Evolutionary conservation across 306 rosid species (phyloP).

Genomic region (apple (Malus domestica)): DNA sequence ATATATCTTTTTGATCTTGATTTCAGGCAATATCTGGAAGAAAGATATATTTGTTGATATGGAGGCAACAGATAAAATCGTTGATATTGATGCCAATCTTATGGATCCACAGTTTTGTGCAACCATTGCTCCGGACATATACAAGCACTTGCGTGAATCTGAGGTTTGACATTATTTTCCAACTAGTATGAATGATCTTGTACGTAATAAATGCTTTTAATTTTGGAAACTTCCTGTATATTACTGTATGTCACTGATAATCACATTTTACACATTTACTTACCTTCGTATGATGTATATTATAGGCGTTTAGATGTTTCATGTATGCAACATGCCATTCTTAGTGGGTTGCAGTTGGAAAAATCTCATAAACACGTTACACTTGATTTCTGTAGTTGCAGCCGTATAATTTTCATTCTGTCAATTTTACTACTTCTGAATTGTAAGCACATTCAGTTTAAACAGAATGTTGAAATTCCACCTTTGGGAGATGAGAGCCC

Average conservation of each 20-base stretch:
- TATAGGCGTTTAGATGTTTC: neutral
- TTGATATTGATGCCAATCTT: constrained; percentile 33
- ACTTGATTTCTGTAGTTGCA: neutral
- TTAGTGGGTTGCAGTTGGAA: neutral
- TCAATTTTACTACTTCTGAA: neutral
- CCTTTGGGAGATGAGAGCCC: neutral
- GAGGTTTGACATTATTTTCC: constrained; percentile 34
- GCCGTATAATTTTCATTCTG: neutral
- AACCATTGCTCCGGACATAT: constrained; percentile 39
- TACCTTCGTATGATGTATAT: neutral
- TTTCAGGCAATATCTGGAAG: constrained; percentile 26
- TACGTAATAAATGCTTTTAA: neutral
- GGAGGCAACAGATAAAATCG: constrained; percentile 21
- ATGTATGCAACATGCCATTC: neutral
- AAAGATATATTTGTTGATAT: constrained; percentile 9
- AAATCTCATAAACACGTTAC: neutral
- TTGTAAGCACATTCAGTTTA: neutral
- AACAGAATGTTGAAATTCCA: neutral
- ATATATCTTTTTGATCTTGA: constrained; percentile 10
- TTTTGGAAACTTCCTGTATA: neutral
- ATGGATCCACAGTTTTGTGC: constrained; percentile 43
- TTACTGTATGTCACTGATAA: neutral
- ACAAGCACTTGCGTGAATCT: constrained; percentile 38
- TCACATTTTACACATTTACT: neutral
- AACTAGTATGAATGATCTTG: neutral